Percentiles rank a stretch among this genome's conserved stretches.
Conservation (phyloP, 2,329 filamentous ascomycete species). For the Fusarium cyanostomum region DNA sequence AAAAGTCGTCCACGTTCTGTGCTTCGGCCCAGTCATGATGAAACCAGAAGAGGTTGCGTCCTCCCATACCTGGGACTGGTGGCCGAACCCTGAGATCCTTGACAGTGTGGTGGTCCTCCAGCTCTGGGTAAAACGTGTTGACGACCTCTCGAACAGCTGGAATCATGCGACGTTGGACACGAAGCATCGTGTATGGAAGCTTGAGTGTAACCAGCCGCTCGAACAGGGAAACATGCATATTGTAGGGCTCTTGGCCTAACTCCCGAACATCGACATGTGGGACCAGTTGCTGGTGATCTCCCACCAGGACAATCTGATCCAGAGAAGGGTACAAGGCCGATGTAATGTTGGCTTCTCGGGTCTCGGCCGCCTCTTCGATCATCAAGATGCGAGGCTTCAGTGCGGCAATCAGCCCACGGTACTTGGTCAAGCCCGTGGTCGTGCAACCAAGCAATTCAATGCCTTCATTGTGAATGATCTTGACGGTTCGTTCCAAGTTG, state of each 20-base stretch:
- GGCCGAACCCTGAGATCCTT: slow-evolving; percentile 45
- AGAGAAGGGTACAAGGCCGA: slow-evolving; percentile 62
- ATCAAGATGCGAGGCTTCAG: slow-evolving; percentile 74
- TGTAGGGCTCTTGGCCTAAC: slow-evolving; percentile 68
- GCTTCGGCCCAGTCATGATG: slow-evolving; percentile 68
- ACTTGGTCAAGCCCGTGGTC: slow-evolving; percentile 84
- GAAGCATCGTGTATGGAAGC: slow-evolving; percentile 71
- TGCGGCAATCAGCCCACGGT: slow-evolving; percentile 73
- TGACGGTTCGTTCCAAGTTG: slow-evolving; percentile 66
- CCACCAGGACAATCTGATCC: slow-evolving; percentile 68
- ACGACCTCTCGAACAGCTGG: slow-evolving; percentile 57
- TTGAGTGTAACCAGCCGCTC: slow-evolving; percentile 76
- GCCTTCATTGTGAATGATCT: slow-evolving; percentile 47
- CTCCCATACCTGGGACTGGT: slow-evolving; percentile 58
- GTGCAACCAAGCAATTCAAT: slow-evolving; percentile 72
- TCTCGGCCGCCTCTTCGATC: slow-evolving; percentile 84
- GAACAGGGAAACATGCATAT: slow-evolving; percentile 80
- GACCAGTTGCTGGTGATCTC: slow-evolving; percentile 82
- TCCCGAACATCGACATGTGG: slow-evolving; percentile 72
- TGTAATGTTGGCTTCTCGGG: slow-evolving; percentile 69
- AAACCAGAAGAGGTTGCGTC: slow-evolving; percentile 54
- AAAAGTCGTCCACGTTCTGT: slow-evolving; percentile 66
- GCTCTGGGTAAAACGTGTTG: slow-evolving; percentile 56
- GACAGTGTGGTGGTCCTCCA: slow-evolving; percentile 58
- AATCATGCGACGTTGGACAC: slow-evolving; percentile 71